These are phyloP conservation scores for Solanum medicagineum DNA, from an alignment of 257 asterid species.

Conservation along the genomic window DNA sequence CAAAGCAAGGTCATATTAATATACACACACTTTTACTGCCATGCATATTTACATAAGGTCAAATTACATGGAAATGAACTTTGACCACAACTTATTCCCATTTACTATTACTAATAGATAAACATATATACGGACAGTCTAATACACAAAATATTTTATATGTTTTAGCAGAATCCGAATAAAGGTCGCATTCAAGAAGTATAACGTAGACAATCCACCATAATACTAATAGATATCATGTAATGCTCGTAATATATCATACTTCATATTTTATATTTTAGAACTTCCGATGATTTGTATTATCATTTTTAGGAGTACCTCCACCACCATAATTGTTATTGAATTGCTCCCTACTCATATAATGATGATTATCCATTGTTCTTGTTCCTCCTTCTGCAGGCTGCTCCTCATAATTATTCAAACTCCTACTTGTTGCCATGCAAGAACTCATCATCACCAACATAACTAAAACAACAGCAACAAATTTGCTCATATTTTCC, in stretches of 20 bases:
- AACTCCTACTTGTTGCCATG: neutral
- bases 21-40: neutral
- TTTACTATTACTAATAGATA: neutral
- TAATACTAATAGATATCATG: neutral
- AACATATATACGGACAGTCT: neutral
- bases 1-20: neutral
- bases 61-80: neutral
- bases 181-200: accelerated
- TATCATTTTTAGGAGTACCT: neutral
- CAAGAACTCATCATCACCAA: neutral
- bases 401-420: neutral
- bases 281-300: neutral
- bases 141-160: neutral
- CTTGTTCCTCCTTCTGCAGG: neutral
- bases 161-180: neutral
- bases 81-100: neutral
- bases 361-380: neutral
- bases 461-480: neutral
- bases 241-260: neutral
- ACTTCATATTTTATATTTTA: neutral
- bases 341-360: neutral
- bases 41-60: neutral
- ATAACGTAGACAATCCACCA: neutral
- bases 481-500: neutral
- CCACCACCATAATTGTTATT: neutral